Percentiles rank a stretch among this genome's conserved stretches.
These are phyloP conservation scores for Morella rubra DNA, from an alignment of 306 rosid genomes.

Conservation along the genomic window DNA sequence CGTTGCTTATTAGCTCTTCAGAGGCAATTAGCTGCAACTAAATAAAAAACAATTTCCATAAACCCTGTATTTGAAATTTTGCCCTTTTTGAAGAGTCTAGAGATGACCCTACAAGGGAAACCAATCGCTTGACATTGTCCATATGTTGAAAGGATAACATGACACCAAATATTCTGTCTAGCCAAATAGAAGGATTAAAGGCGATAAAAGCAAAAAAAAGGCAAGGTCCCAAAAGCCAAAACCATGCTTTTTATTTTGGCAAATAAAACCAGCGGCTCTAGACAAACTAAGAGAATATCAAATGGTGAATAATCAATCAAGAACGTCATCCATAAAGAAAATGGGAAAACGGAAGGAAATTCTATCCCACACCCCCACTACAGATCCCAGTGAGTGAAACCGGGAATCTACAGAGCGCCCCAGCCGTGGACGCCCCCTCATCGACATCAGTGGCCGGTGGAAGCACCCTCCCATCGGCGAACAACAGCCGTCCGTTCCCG, in stretches of 20 bases:
- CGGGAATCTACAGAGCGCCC: slow-evolving; percentile 63
- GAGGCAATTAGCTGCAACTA: too few species aligned
- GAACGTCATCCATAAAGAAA: not conserved
- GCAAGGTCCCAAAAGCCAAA: slow-evolving; percentile 21
- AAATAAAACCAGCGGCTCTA: not conserved
- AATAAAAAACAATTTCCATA: too few species aligned
- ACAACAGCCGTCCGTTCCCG: slow-evolving; percentile 45
- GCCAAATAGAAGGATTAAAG: not conserved
- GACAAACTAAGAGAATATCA: slow-evolving; percentile 5
- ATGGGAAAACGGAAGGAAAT: not conserved
- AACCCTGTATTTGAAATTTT: too few species aligned
- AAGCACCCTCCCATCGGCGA: slow-evolving; percentile 82
- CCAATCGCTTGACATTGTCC: too few species aligned
- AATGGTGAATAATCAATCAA: not conserved
- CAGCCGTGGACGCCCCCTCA: slow-evolving; percentile 40
- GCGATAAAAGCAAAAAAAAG: slow-evolving; percentile 5
- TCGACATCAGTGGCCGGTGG: slow-evolving; percentile 62
- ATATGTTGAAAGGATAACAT: not conserved
- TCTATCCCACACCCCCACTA: slow-evolving; percentile 63
- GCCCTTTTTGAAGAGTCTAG: too few species aligned
- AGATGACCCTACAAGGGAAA: too few species aligned
- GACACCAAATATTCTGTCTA: not conserved
- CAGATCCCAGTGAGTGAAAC: slow-evolving; percentile 74
- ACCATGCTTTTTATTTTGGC: slow-evolving; percentile 19
- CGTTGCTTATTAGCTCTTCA: too few species aligned